phyloP scores from a whole-genome alignment of 306 rosid species.

The Citrullus colocynthis region DNA sequence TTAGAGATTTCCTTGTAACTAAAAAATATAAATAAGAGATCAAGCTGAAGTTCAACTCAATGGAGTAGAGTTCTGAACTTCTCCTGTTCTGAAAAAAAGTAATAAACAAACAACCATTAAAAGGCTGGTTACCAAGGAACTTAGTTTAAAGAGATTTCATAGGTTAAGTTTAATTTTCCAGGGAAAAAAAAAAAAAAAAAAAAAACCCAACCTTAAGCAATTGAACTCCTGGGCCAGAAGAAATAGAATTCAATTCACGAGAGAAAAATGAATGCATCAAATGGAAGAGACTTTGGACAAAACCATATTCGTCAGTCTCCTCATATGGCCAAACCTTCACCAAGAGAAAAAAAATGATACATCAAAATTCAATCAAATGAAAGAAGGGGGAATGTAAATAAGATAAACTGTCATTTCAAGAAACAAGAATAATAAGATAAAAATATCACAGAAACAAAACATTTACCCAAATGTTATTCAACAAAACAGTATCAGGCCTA shows the following conservation, averaged over 20 bases:
- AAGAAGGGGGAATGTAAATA: background rate
- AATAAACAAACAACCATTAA: background rate
- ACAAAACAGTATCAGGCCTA: background rate
- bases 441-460: background rate
- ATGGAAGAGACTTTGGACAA: constrained; percentile 86
- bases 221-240: constrained; percentile 32
- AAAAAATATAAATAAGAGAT: constrained; percentile 78
- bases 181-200: background rate
- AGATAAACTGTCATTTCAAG: background rate
- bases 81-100: constrained; percentile 44
- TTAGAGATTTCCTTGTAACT: constrained; percentile 68
- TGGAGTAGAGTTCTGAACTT: constrained; percentile 54
- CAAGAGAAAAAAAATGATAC: background rate
- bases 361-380: constrained; percentile 6
- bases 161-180: background rate
- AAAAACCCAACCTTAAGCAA: constrained; percentile 42
- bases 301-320: constrained; percentile 64
- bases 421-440: background rate
- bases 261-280: constrained; percentile 70
- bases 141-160: background rate
- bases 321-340: constrained; percentile 92
- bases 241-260: constrained; percentile 34
- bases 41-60: constrained; percentile 72
- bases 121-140: background rate
- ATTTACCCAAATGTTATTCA: background rate